Evolutionary conservation across 2,329 filamentous ascomycete species (phyloP), one percentile per base, ranked within the genome.

Genomic region (Helminthosporium solani): DNA sequence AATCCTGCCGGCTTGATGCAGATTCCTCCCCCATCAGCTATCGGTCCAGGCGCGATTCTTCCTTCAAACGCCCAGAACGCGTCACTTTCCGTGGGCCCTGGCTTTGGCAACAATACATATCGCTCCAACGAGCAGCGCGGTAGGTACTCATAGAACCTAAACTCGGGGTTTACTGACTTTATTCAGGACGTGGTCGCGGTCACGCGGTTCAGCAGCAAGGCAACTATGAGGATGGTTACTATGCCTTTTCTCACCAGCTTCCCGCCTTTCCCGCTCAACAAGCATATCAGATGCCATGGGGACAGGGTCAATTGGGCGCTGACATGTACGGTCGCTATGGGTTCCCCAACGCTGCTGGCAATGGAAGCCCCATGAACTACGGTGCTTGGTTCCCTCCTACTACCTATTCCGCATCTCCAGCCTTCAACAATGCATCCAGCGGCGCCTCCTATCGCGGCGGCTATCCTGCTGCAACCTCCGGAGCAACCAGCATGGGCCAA

Each of bases 41-140:
- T 70, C 23, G 68, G 67, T 4, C 68, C 68, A 35, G 68, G 68
- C 8, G 68, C 67, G 1, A 68, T 70, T 19, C 47, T 67, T 7
- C 63, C 56, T 6, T 47, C 61, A 2, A 54, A 50, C 35, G 40
- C 52, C 1, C 48, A 47, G 2, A 58, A 57, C 21, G 47, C 56
- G 7, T 51, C 59, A 33, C 50, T 59, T 16, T 46, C 63, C 31
- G 61, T 69, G 14, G 66, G 67, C 21, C 66, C 64, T 42, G 62
- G 64, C 15, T 69, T 67, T 40, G 65, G 65, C 14, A 56, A 53
- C 23, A 61, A 46, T 47, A 57, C 42, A 1, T 57, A 59, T 11
- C 61, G 60, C 15, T 41, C 50, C 23, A 58, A 56, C 23, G 57
- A 63, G 38, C 61, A 65, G 25, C 63, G 61, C 46, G 54, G 64